Percentiles rank a stretch among this genome's conserved stretches.
phyloP scores from a whole-genome alignment of 192 early-diverging fungal genomes.

The Coemansia sp. region DNA sequence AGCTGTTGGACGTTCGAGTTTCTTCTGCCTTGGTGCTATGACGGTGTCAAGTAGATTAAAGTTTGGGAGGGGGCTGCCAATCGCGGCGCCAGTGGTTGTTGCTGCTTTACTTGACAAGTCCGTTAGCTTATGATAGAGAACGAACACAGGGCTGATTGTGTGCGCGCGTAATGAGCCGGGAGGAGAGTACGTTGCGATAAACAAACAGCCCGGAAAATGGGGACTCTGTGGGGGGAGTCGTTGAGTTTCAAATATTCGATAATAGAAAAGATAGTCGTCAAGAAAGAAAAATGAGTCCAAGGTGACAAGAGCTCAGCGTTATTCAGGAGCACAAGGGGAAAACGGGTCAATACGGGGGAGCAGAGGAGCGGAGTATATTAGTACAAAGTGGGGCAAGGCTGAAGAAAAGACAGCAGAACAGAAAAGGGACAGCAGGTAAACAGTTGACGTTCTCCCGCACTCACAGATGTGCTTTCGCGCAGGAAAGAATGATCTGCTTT shows the following conservation, averaged over 20 bases:
- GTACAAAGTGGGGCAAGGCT: neutral
- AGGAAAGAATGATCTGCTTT: too few relatives aligned
- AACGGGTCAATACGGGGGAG: neutral
- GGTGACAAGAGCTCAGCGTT: neutral
- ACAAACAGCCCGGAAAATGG: neutral
- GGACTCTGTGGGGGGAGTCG: neutral
- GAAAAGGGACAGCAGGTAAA: neutral
- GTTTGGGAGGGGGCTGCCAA: neutral
- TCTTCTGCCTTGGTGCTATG: neutral
- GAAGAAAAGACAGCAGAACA: conserved; percentile 1
- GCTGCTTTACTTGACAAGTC: neutral
- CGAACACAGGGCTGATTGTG: neutral
- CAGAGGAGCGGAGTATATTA: conserved; percentile 2
- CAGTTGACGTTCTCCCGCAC: neutral
- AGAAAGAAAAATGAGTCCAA: neutral
- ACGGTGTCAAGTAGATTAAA: neutral
- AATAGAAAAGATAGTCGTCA: conserved; percentile 3
- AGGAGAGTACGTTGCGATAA: too few relatives aligned
- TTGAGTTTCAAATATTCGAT: conserved; percentile 20
- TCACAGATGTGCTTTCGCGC: neutral
- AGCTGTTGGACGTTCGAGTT: neutral
- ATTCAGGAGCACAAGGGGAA: neutral
- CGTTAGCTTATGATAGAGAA: neutral
- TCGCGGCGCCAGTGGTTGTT: neutral
- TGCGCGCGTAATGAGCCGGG: too few relatives aligned